A percentile compares a stretch with the other conserved stretches of the same genome.
Conservation (phyloP, 495 filamentous ascomycete species). For the Bacidia rubella region DNA sequence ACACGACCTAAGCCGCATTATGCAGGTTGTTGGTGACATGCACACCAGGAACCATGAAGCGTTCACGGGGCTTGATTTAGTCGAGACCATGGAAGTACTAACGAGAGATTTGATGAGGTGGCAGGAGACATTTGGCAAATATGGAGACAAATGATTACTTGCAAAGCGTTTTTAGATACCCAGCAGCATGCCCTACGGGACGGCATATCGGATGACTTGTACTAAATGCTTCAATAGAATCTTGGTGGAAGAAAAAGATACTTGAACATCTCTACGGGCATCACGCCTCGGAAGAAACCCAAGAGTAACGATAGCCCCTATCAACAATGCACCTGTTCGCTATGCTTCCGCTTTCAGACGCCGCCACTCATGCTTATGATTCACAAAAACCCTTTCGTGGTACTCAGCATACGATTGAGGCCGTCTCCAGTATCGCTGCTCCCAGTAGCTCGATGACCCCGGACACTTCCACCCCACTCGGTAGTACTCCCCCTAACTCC, state of each 20-base stretch:
- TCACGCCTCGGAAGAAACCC: too few relatives aligned
- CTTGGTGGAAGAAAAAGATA: too few relatives aligned
- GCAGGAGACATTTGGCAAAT: constrained; percentile 52
- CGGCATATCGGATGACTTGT: too few relatives aligned
- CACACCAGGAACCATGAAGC: constrained; percentile 27
- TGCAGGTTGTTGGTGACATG: constrained; percentile 19
- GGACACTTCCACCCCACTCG: constrained; percentile 19
- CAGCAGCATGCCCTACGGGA: too few relatives aligned
- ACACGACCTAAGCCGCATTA: background rate
- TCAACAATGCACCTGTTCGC: background rate
- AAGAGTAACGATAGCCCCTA: too few relatives aligned
- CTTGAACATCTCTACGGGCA: too few relatives aligned
- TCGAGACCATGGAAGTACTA: constrained; percentile 74
- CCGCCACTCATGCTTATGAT: background rate
- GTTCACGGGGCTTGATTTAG: constrained; percentile 53
- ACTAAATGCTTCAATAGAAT: too few relatives aligned
- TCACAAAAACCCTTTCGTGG: constrained; percentile 22
- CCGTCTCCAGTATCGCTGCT: constrained; percentile 16
- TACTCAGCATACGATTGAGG: constrained; percentile 19
- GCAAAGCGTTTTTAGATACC: too few relatives aligned
- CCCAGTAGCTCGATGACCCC: constrained; percentile 10
- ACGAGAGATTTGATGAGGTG: constrained; percentile 64
- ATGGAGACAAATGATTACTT: constrained; percentile 40
- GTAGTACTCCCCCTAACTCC: constrained; percentile 27
- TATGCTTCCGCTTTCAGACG: background rate